These are phyloP conservation scores for Leccinum pachyderme DNA, from an alignment of 1,284 basidiomycete genomes.

Conservation along the genomic window DNA sequence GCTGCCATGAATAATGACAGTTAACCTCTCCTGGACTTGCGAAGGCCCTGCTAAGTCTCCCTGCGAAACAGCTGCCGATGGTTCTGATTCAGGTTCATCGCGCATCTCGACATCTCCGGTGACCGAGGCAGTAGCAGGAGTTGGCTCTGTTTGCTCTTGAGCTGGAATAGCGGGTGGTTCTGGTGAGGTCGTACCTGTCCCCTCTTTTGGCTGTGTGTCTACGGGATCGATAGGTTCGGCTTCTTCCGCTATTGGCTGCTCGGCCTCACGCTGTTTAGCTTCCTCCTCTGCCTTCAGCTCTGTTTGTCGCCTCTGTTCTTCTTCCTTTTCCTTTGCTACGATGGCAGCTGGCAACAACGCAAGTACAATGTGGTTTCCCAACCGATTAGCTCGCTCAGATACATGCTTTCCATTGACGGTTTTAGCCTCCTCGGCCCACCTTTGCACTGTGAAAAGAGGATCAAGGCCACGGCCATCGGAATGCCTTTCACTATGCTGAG, in stretches of 20 bases:
- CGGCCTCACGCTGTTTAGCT: constrained; percentile 34
- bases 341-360: constrained; percentile 82
- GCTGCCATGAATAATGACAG: constrained; percentile 87
- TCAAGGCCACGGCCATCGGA: constrained; percentile 61
- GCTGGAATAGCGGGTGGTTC: constrained; percentile 8
- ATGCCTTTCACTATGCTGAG: constrained; percentile 47
- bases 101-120: constrained; percentile 30
- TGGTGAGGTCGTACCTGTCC: constrained; percentile 5
- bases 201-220: constrained; percentile 17
- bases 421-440: constrained; percentile 90
- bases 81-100: constrained; percentile 21
- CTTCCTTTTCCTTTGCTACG: constrained; percentile 55
- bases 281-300: constrained; percentile 42
- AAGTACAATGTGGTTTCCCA: constrained; percentile 74
- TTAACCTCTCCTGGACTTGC: constrained; percentile 56
- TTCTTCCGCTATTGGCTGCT: constrained; percentile 24
- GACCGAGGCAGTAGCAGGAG: constrained; percentile 13
- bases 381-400: constrained; percentile 61
- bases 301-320: constrained; percentile 47
- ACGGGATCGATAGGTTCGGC: constrained; percentile 25
- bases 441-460: constrained; percentile 80
- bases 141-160: constrained; percentile 14
- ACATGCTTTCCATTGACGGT: constrained; percentile 77
- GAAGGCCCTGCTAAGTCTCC: constrained; percentile 34
- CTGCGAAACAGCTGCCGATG: constrained; percentile 9